These are phyloP conservation scores for Syzygium syzygioides DNA, from an alignment of 441 rosid genomes.

Conservation along the genomic window DNA sequence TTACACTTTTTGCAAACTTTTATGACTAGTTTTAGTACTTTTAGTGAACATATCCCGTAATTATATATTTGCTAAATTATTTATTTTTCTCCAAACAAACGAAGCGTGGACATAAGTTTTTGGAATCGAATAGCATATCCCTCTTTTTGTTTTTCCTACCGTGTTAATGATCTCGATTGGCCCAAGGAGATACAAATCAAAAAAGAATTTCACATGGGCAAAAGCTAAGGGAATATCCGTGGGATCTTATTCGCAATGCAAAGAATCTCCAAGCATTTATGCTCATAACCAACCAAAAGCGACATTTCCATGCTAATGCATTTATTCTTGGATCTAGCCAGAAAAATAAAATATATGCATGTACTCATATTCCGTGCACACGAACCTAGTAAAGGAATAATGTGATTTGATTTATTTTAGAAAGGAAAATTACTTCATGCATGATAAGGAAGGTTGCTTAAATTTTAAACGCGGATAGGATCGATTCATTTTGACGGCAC, in stretches of 20 bases:
- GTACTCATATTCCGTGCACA: not conserved
- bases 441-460: not conserved
- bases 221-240: not conserved
- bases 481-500: not conserved
- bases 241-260: not conserved
- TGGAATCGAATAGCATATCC: not conserved
- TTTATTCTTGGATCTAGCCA: not conserved
- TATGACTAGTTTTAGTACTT: too few relatives aligned
- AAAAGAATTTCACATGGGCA: not conserved
- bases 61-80: not conserved
- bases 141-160: not conserved
- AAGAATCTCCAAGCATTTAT: not conserved
- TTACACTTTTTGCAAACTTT: too few relatives aligned
- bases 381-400: not conserved
- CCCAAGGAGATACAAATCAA: not conserved
- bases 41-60: too few relatives aligned
- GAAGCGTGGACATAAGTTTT: not conserved
- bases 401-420: not conserved
- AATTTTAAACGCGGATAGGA: not conserved
- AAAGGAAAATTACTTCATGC: not conserved
- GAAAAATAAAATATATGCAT: too few relatives aligned
- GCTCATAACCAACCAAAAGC: not conserved
- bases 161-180: not conserved
- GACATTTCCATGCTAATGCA: not conserved
- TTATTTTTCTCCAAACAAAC: not conserved